Conservation (phyloP, 257 asterid species). For the Gynochthodes officinalis region DNA sequence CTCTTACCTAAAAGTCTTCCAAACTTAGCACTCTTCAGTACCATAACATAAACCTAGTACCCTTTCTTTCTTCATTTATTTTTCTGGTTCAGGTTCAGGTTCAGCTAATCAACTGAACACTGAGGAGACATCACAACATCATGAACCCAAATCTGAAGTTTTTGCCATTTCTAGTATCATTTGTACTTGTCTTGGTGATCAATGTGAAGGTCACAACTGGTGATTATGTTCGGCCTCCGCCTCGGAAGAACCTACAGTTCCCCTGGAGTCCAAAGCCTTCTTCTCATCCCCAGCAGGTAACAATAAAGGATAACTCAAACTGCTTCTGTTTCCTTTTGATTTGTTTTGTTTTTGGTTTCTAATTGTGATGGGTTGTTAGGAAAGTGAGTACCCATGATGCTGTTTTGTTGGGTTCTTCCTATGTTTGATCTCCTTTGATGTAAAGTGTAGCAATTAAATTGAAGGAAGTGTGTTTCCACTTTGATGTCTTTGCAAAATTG, state of each 20-base stretch:
- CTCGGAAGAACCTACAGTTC: constrained; percentile 53
- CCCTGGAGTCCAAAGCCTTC: constrained; percentile 45
- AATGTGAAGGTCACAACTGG: constrained; percentile 19
- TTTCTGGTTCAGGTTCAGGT: not conserved
- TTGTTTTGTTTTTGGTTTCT: not conserved
- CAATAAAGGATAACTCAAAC: not conserved
- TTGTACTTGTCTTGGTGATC: constrained; percentile 15
- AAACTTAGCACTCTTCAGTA: too few relatives aligned
- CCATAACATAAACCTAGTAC: too few relatives aligned
- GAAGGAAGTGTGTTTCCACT: not conserved
- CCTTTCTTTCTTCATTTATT: not conserved
- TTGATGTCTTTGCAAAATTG: not conserved
- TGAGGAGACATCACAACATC: not conserved
- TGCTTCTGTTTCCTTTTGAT: not conserved
- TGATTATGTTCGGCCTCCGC: constrained; percentile 65
- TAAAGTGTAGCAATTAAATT: not conserved
- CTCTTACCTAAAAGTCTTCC: too few relatives aligned
- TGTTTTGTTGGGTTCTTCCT: constrained; percentile 1
- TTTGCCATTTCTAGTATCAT: constrained; percentile 1
- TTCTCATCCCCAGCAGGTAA: constrained; percentile 68
- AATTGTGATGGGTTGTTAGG: not conserved
- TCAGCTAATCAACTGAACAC: not conserved
- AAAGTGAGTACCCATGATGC: not conserved
- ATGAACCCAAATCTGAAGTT: constrained; percentile 20
- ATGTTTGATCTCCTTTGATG: not conserved